Evolutionary conservation across 352 stramenopile species (phyloP), one percentile per base, ranked within the genome.

Genomic region (Pythium monospermum): DNA sequence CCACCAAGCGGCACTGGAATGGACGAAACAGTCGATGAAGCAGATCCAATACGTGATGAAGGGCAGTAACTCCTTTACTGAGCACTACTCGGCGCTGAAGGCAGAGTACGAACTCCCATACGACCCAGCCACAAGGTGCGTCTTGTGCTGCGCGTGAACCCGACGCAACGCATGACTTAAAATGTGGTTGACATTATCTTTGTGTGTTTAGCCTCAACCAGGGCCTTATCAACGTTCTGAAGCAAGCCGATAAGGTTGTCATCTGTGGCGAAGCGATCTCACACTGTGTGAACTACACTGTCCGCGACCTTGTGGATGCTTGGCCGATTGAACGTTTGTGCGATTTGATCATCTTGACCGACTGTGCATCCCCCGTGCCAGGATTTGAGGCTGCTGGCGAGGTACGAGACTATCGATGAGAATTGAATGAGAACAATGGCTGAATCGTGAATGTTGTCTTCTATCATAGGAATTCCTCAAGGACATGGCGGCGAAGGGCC

Each of bases 241-340:
- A 83, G 66, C 70, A 73, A n/a, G 77, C 82, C 3, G 77, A 88
- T 64, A 77, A 80, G 45, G 78, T 99, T 2, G 55, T 96, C 13
- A 71, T 98, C 30, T 97, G 89, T 48, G 96, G 96, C 22, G 91
- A 99, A 66, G 94, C 96, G 6, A 72, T 96, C 54, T 98, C 88
- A 33, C 96, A 99, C 67, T 99, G 95, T 70, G 94, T 99, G 26
- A 98, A 98, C 66, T 98, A 97, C 71, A 98, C 95, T 0, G 67
- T 97, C 8, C 74, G 94, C 16, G 94, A 98, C 57, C 77, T 98
- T 33, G 71, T 96, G 1, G 64, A 79, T 19, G 59, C 82, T 22
- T 98, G 87, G 89, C 78, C 87, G 1, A 66, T 64, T 23, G 68
- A 89, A 8, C 69, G 90, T n/a, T 48, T 69, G 12, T 37, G 59